Percentiles rank a stretch among this genome's conserved stretches.
phyloP scores from a whole-genome alignment of 805 yeast genomes.

The Candida xyloterini region DNA sequence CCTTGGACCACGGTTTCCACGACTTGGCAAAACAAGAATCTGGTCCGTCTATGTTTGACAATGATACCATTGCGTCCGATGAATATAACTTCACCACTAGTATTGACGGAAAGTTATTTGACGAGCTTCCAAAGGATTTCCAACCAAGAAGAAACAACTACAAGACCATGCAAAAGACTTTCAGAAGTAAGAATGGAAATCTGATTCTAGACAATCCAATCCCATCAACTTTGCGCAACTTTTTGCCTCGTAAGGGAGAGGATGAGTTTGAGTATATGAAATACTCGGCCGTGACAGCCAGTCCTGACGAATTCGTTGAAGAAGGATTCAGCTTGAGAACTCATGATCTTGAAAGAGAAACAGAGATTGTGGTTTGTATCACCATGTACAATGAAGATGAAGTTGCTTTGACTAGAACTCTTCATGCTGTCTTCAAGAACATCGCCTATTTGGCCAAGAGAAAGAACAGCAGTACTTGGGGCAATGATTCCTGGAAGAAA shows the following conservation, averaged over 20 bases:
- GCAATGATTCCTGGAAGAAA: conserved; percentile 95
- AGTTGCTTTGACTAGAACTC: conserved; percentile 80
- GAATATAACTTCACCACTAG: conserved; percentile 23
- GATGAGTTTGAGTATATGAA: conserved; percentile 96
- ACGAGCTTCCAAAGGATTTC: conserved; percentile 30
- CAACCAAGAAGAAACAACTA: conserved; percentile 38
- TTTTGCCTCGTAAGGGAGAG: conserved; percentile 80
- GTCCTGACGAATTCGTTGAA: conserved; percentile 77
- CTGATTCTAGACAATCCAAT: conserved; percentile 91
- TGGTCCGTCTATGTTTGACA: conserved; percentile 17
- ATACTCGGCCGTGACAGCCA: conserved; percentile 93
- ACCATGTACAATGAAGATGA: conserved; percentile 99
- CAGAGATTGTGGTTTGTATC: conserved; percentile 86
- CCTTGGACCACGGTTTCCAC: conserved; percentile 10
- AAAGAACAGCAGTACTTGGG: conserved; percentile 85
- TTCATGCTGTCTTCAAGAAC: conserved; percentile 92
- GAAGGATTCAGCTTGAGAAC: conserved; percentile 86
- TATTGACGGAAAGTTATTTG: conserved; percentile 33
- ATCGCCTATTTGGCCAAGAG: conserved; percentile 84
- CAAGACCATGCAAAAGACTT: conserved; percentile 51
- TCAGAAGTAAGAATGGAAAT: conserved; percentile 73
- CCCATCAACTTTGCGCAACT: conserved; percentile 82
- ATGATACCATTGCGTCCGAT: conserved; percentile 21
- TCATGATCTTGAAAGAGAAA: conserved; percentile 82
- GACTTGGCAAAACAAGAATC: conserved; percentile 16